Evolutionary conservation across 2,329 filamentous ascomycete species (phyloP).

Genomic region (Stemphylium lycopersici): DNA sequence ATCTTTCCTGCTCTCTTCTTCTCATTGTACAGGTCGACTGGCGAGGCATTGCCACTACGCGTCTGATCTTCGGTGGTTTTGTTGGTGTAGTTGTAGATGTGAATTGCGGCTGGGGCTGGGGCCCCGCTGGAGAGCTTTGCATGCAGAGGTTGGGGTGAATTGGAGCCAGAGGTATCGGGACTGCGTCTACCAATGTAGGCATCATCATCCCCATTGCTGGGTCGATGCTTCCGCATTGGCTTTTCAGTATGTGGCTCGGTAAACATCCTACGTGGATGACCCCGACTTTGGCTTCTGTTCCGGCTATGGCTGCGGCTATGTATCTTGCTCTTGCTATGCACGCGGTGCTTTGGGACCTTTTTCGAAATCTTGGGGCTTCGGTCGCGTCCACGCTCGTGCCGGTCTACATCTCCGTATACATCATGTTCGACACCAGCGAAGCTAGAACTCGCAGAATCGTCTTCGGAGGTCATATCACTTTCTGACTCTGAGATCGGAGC

Average conservation of each 20-base stretch:
- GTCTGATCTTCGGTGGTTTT: conserved; percentile 17
- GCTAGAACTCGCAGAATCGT: conserved; percentile 22
- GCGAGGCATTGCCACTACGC: conserved; percentile 15
- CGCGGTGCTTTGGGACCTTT: conserved; percentile 17
- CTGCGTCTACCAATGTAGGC: conserved; percentile 28
- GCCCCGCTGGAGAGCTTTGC: conserved; percentile 8
- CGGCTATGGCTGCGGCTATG: conserved; percentile 14
- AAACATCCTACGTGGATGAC: conserved; percentile 9
- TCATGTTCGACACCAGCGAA: conserved; percentile 28
- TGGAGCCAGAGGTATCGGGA: conserved; percentile 17
- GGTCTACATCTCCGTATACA: conserved; percentile 21
- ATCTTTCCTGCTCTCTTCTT: conserved; percentile 15
- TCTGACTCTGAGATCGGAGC: conserved; percentile 21
- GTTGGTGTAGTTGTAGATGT: conserved; percentile 26
- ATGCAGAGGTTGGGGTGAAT: conserved; percentile 24
- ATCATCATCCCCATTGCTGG: conserved; percentile 19
- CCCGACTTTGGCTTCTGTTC: conserved; percentile 19
- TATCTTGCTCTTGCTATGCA: conserved; percentile 16
- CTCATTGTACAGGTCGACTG: conserved; percentile 13
- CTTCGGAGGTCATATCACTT: conserved; percentile 19
- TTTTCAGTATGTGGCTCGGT: conserved; percentile 15
- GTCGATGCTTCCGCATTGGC: conserved; percentile 14
- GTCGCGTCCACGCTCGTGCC: conserved; percentile 22
- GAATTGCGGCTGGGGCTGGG: conserved; percentile 26
- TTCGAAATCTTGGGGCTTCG: conserved; percentile 14